phyloP scores from a whole-genome alignment of 2,329 filamentous ascomycete genomes.

The Claviceps maximensis region DNA sequence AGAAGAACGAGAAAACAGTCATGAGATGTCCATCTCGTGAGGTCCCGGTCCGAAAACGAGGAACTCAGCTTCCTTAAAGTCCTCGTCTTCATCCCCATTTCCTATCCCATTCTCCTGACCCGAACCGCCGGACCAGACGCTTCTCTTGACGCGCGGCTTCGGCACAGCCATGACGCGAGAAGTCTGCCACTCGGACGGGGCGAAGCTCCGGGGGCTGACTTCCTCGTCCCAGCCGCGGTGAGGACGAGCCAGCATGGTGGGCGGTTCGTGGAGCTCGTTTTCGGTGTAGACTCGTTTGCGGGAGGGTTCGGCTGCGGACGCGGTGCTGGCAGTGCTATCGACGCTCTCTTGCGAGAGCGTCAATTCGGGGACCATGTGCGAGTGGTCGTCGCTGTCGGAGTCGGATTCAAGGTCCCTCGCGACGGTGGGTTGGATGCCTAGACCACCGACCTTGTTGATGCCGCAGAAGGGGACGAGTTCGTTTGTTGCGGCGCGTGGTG shows the following conservation, averaged over 20 bases:
- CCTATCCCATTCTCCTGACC: slow-evolving; percentile 35
- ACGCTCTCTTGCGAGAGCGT: slow-evolving; percentile 44
- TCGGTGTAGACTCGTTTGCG: slow-evolving; percentile 37
- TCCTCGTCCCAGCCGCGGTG: slow-evolving; percentile 23
- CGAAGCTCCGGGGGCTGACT: slow-evolving; percentile 26
- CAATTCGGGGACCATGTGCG: slow-evolving; percentile 27
- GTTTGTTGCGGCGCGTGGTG: slow-evolving; percentile 22
- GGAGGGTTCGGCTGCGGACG: slow-evolving; percentile 11
- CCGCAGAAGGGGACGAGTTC: slow-evolving; percentile 75
- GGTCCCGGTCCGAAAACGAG: slow-evolving; percentile 30
- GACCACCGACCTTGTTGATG: slow-evolving; percentile 60
- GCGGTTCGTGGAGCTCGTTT: slow-evolving; percentile 23
- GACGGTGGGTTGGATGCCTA: slow-evolving; percentile 43
- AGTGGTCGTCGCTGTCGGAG: slow-evolving; percentile 13
- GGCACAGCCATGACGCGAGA: slow-evolving; percentile 38
- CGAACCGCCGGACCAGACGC: slow-evolving; percentile 9
- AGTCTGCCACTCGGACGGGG: slow-evolving; percentile 24
- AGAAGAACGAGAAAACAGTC: neutral
- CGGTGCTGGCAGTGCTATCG: slow-evolving; percentile 25
- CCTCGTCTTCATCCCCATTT: slow-evolving; percentile 32
- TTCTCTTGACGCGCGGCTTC: slow-evolving; percentile 17
- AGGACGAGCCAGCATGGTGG: neutral
- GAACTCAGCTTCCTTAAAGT: slow-evolving; percentile 61
- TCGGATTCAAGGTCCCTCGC: slow-evolving; percentile 9
- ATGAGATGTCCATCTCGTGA: slow-evolving; percentile 27